Base-by-base conservation (phyloP, 2,329 filamentous ascomycete genomes). In the Paraconiothyrium brasiliense region DNA sequence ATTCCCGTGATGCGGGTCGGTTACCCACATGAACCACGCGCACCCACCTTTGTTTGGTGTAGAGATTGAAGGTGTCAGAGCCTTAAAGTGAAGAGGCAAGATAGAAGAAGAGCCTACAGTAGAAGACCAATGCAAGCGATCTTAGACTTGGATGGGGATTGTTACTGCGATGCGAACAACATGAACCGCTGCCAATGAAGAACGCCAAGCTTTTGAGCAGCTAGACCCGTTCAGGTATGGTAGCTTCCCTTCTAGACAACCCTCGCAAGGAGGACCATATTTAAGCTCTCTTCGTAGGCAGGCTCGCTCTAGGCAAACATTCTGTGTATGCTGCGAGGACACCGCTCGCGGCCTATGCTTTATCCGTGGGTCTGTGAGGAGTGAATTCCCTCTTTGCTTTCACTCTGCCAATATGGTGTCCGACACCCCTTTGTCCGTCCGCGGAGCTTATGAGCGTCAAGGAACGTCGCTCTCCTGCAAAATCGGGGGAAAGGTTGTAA, bases 1-100 rank as follows among this genome's bases (percentile, higher is more conserved):
- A 43, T 27, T 57, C 54, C 54, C 54, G 43, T 49, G 54, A 57
- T 41, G 54, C 43, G 22, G 54, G 54, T 49, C 20, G 34, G 32
- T n/a, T 20, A 14, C 49, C 32, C 44, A 35, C 22, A 44, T 27
- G 16, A 57, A 48, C n/a, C 10, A 5, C 22, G 44, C 44, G 43
- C 20, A 30, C n/a, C 27, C 39, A n/a, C 22, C 27, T 34, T 55
- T 10, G n/a, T 55, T 22, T 34, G 37, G 30, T 44, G 39, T 10
- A 16, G 13, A 32, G n/a, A 11, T 34, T 22, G 10, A 9, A 22
- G 22, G 52, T 3, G 5, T 27, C 30, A 13, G 32, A 5, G 16
- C 11, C 50, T 43, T 32, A 22, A 8, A 24, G 43, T 22, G 46
- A 43, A 50, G 54, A 43, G 34, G 24, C 43, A 32, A 54, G 30